phyloP scores from a whole-genome alignment of 352 stramenopile species.

The Pythium plurisporium region DNA sequence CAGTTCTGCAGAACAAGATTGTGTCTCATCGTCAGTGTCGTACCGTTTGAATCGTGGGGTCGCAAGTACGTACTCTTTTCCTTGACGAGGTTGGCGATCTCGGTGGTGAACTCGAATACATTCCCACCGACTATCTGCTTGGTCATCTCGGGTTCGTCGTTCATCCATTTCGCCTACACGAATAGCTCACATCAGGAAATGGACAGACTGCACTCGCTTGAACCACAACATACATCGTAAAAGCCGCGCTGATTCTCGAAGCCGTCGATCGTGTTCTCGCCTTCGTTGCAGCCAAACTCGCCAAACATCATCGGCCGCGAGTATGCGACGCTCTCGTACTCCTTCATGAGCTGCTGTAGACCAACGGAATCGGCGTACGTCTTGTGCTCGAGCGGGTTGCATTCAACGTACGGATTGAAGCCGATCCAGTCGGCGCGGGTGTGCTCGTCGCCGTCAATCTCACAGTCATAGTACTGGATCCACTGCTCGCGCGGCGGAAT shows the following conservation, averaged over 20 bases:
- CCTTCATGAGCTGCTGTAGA: slow-evolving; percentile 46
- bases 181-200: background rate
- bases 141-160: slow-evolving; percentile 70
- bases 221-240: slow-evolving; percentile 37
- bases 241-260: slow-evolving; percentile 51
- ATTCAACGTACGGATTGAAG: slow-evolving; percentile 63
- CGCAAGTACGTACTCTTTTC: slow-evolving; percentile 28
- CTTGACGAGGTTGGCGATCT: slow-evolving; percentile 56
- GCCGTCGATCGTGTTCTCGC: slow-evolving; percentile 58
- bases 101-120: slow-evolving; percentile 76
- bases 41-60: too few relatives aligned
- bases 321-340: slow-evolving; percentile 46
- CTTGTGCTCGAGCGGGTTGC: slow-evolving; percentile 35
- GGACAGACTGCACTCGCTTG: background rate
- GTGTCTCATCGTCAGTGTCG: too few relatives aligned
- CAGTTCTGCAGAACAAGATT: too few relatives aligned
- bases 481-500: slow-evolving; percentile 54
- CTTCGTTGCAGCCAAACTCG: slow-evolving; percentile 62
- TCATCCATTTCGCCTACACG: slow-evolving; percentile 78
- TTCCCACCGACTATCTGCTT: slow-evolving; percentile 69
- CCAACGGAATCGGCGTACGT: slow-evolving; percentile 48
- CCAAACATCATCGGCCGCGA: slow-evolving; percentile 62
- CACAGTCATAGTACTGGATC: slow-evolving; percentile 75
- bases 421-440: slow-evolving; percentile 42
- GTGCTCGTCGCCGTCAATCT: slow-evolving; percentile 37